A percentile compares a stretch with the other conserved stretches of the same genome.
These are phyloP conservation scores for Sechiopsis laciniata DNA, from an alignment of 306 rosid genomes.

Conservation along the genomic window DNA sequence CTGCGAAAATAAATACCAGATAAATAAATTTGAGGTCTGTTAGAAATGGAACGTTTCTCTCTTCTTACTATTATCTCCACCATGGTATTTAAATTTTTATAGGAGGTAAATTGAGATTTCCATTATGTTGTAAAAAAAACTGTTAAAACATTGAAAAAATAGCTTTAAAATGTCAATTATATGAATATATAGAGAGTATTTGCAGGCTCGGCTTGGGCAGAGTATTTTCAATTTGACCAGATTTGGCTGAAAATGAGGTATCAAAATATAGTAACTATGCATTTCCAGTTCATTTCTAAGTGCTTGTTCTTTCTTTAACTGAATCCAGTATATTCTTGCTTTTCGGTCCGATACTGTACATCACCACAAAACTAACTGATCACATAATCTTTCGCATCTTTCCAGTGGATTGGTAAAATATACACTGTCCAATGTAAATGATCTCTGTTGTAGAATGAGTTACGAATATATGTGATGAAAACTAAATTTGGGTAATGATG, in stretches of 20 bases:
- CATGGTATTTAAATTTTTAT: no score
- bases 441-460: slow-evolving; percentile 11
- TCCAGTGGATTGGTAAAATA: slow-evolving; percentile 18
- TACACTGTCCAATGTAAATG: slow-evolving; percentile 2
- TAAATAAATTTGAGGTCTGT: no score
- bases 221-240: no score
- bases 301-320: not conserved
- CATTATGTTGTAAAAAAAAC: no score
- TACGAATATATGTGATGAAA: slow-evolving; percentile 18
- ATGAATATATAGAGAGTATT: no score
- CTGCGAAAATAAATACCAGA: not conserved
- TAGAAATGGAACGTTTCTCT: no score
- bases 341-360: not conserved
- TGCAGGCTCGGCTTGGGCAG: no score
- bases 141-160: no score
- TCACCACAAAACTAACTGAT: slow-evolving; percentile 6
- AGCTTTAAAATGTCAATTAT: no score
- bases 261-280: not conserved
- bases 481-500: not conserved
- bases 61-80: no score
- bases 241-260: not conserved
- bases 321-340: not conserved
- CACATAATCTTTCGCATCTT: not conserved
- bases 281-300: slow-evolving; percentile 6
- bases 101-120: no score